Evolutionary conservation across 73 alveolate species (phyloP).

Genomic region (Tetrahymena thermophila): DNA sequence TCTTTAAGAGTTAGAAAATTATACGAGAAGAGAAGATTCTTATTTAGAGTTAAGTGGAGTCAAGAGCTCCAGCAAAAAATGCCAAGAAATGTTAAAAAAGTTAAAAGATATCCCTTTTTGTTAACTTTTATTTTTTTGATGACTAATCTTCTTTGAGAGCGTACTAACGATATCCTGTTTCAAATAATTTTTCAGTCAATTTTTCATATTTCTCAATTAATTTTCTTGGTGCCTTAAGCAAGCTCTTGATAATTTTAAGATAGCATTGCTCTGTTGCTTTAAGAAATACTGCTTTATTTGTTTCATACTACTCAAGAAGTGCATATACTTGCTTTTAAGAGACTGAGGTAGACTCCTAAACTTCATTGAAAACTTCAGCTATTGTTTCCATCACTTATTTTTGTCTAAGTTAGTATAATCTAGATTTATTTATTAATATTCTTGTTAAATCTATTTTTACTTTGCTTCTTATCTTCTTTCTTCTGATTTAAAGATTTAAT

Average conservation of each 20-base stretch:
- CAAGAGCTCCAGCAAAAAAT: not conserved
- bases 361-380: not conserved
- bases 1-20: not conserved
- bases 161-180: not conserved
- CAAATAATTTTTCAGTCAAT: not conserved
- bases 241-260: not conserved
- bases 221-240: conserved; percentile 1
- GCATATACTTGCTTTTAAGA: not conserved
- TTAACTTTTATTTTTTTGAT: not conserved
- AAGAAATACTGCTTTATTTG: not conserved
- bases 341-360: not conserved
- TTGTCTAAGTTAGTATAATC: not conserved
- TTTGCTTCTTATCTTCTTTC: not conserved
- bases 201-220: not conserved
- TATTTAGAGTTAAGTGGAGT: not conserved
- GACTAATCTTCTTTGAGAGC: not conserved
- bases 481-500: not conserved
- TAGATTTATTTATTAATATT: not conserved
- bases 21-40: not conserved
- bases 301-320: not conserved
- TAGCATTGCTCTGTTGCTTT: not conserved
- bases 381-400: not conserved
- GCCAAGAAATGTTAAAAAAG: not conserved
- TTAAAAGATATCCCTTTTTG: not conserved
- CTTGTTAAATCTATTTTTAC: not conserved